Base-by-base conservation (phyloP, 139 green algal genomes). In the Picochlorum sp. region DNA sequence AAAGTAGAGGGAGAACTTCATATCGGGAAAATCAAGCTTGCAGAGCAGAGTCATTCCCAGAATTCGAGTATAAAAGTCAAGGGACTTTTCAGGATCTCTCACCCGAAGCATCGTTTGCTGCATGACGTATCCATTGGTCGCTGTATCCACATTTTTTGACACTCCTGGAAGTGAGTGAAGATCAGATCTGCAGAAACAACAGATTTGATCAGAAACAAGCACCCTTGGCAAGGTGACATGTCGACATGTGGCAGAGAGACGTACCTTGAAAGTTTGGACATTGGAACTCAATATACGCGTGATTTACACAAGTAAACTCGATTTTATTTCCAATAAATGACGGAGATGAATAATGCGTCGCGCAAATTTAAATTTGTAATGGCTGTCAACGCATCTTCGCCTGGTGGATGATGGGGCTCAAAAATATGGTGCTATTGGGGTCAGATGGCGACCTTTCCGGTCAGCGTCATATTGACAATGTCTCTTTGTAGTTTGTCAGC, bases 41-140 rank as follows among this genome's bases (percentile, higher is more conserved):
- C 65, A 44, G 57, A 92, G 62, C 30, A 91, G 74, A 45, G 73
- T 87, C 50, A 68, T 24, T 9, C 50, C 16, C 51, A 96, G 63
- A 11, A 90, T 74, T 4, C 82, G 69, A 0, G 86, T 95, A 74
- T 96, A 97, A 69, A 97, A 97, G 50, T 91, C 83, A 6, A 97
- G 70, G 0, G 74, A 84, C 4, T 49, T 49, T 30, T 73, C 64
- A 1, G 88, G 86, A 61, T 96, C 88, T 45, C 81, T 86, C 46
- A 96, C 84, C 16, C 89, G 74, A 23, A 88, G 69, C 89, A 94
- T 96, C 3, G 89, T 92, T 83, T 90, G 85, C 69, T 94, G 85
- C 24, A 94, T 82, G 4, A 84, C 67, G 61, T 83, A 94, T 18
- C 69, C 84, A 34, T 80, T 72, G 10, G 84, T 92, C 6, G 64